Base-by-base conservation (phyloP, 2,329 filamentous ascomycete genomes). In the Metarhizium robertsii region DNA sequence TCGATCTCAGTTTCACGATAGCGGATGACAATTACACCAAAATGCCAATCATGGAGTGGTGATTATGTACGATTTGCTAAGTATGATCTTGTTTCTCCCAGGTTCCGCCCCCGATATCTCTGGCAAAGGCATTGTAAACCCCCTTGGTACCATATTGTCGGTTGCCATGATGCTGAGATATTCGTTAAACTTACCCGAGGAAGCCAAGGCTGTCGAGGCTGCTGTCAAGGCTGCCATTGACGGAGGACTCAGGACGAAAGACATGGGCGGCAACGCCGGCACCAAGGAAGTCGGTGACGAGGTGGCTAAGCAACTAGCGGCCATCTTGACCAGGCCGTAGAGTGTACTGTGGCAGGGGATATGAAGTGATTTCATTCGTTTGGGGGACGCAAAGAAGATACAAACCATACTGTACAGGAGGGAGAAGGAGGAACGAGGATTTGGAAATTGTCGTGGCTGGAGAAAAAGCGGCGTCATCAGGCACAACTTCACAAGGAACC, bases 161-260 rank as follows among this genome's bases (percentile, higher is more conserved):
- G 81, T 95, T 16, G 90, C 90, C 65, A 96, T 97, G 91, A 90
- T 99, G 86, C 81, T 96, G 66, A 87, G 90, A 67, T 97, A 96
- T 79, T 96, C 91, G 13, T 81, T 97, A 57, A 84, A 85, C 65
- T 81, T 91, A 61, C 84, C 87, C 34, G 79, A 83, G 52, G 86
- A 96, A 72, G 88, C 92, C 40, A 79, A 82, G 58, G 83, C 85
- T 52, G 83, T 96, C 60, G 91, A 96, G 74, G 79, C 85, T 58
- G 91, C 92, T 4, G 91, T 96, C 52, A 81, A 83, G 67, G 83
- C 79, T 55, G 87, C 89, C 53, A 87, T 96, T 60, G 91, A 96
- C 69, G 80, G 77, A 54, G 90, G 90, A 42, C 72, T 92, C 50
- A 79, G 84, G 59, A 96, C 92, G n/a, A 86, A 82, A 69, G 92